Evolutionary conservation across 2,329 filamentous ascomycete genomes (phyloP).

Genomic region (Penicillium sp.): DNA sequence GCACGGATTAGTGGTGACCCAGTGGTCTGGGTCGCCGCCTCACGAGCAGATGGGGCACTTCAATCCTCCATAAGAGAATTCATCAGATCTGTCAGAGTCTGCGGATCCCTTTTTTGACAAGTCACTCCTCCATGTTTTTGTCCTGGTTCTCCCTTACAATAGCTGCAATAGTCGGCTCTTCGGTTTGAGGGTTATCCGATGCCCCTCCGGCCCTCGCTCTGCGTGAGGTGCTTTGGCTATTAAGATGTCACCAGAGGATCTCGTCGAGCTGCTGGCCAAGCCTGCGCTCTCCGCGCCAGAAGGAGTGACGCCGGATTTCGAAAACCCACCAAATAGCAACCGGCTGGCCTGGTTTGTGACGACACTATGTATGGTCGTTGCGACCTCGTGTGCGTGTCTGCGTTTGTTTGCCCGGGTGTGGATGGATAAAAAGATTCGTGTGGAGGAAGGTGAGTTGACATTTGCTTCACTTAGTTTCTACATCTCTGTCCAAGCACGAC

Average conservation of each 20-base stretch:
- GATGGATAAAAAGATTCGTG: slow-evolving; percentile 20
- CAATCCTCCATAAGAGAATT: background rate
- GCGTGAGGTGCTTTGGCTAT: background rate
- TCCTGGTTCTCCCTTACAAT: background rate
- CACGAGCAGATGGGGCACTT: background rate
- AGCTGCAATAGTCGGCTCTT: background rate
- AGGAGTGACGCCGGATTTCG: slow-evolving; percentile 25
- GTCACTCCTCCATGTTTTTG: background rate
- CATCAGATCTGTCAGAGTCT: background rate
- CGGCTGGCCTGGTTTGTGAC: slow-evolving; percentile 24
- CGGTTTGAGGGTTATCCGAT: background rate
- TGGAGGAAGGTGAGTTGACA: slow-evolving; percentile 25
- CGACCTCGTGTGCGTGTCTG: slow-evolving; percentile 21
- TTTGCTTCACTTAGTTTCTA: background rate
- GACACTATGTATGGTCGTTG: slow-evolving; percentile 22
- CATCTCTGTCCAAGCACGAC: background rate
- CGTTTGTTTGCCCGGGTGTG: slow-evolving; percentile 21
- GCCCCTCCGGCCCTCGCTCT: background rate
- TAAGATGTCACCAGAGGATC: slow-evolving; percentile 12
- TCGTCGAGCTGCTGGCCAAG: slow-evolving; percentile 9
- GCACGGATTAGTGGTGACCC: background rate
- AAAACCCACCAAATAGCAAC: slow-evolving; percentile 27
- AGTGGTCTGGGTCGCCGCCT: background rate
- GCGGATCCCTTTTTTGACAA: background rate
- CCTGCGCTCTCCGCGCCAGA: slow-evolving; percentile 24